phyloP scores from a whole-genome alignment of 257 asterid genomes.

The Echium plantagineum region DNA sequence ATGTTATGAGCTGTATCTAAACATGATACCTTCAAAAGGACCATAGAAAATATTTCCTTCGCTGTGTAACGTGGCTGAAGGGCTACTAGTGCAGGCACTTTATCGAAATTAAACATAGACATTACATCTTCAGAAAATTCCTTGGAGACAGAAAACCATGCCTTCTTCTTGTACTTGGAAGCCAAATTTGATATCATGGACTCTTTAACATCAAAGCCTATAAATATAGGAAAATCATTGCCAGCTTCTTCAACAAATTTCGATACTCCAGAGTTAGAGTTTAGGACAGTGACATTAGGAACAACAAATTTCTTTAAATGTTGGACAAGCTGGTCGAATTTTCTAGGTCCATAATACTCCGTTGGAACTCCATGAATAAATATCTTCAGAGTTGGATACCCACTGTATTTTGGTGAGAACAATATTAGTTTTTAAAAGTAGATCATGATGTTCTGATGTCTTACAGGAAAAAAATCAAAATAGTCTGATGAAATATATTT shows the following conservation, averaged over 20 bases:
- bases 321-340: conserved; percentile 64
- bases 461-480: background rate
- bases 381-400: conserved; percentile 79
- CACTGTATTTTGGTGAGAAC: conserved; percentile 49
- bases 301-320: conserved; percentile 64
- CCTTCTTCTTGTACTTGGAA: conserved; percentile 72
- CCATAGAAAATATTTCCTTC: conserved; percentile 82
- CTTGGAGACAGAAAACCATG: conserved; percentile 89
- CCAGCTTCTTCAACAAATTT: conserved; percentile 68
- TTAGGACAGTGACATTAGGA: conserved; percentile 60
- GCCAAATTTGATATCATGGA: conserved; percentile 48
- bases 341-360: conserved; percentile 84
- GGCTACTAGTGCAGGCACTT: conserved; percentile 76
- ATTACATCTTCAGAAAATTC: conserved; percentile 60
- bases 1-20: background rate
- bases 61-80: conserved; percentile 49
- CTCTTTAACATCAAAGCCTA: conserved; percentile 80
- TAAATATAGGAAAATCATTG: conserved; percentile 59
- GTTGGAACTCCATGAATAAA: conserved; percentile 86
- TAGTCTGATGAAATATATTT: background rate
- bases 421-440: conserved; percentile 8
- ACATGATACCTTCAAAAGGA: conserved; percentile 79
- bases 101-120: conserved; percentile 69
- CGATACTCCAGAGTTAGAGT: conserved; percentile 52
- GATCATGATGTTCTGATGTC: background rate